A percentile compares a stretch with the other conserved stretches of the same genome.
Conservation (phyloP, 2,329 filamentous ascomycete genomes). For the Parascedosporium putredinis region DNA sequence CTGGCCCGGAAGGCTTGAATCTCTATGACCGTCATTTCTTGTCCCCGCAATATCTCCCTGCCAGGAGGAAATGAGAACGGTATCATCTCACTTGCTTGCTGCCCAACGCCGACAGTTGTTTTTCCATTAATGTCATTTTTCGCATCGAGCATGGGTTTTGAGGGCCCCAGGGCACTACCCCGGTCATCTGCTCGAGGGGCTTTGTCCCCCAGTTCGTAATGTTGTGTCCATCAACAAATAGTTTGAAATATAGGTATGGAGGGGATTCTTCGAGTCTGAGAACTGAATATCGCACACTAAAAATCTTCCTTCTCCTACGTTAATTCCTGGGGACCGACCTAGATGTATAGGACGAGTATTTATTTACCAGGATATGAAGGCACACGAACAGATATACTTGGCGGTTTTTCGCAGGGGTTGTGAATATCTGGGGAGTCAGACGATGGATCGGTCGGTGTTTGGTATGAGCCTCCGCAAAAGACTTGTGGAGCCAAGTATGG, state of each 20-base stretch:
- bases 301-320: constrained; percentile 38
- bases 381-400: constrained; percentile 44
- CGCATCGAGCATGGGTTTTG: constrained; percentile 36
- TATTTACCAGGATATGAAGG: constrained; percentile 40
- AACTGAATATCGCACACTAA: constrained; percentile 40
- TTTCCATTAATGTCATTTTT: constrained; percentile 27
- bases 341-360: background rate
- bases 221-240: constrained; percentile 42
- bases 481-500: no score
- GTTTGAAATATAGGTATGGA: constrained; percentile 41
- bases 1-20: constrained; percentile 42
- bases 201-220: constrained; percentile 43
- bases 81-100: no score
- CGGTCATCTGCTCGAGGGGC: constrained; percentile 20
- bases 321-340: no score
- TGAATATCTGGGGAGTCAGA: no score
- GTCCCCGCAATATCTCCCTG: constrained; percentile 28
- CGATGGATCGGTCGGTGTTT: no score
- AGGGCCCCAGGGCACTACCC: constrained; percentile 34
- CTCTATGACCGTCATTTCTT: constrained; percentile 42
- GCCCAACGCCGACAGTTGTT: no score
- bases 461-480: no score
- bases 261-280: constrained; percentile 21
- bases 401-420: no score
- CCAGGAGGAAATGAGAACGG: constrained; percentile 39